A percentile compares a stretch with the other conserved stretches of the same genome.
Evolutionary conservation across 2,329 filamentous ascomycete species (phyloP).

Genomic region (Fusarium sp.): DNA sequence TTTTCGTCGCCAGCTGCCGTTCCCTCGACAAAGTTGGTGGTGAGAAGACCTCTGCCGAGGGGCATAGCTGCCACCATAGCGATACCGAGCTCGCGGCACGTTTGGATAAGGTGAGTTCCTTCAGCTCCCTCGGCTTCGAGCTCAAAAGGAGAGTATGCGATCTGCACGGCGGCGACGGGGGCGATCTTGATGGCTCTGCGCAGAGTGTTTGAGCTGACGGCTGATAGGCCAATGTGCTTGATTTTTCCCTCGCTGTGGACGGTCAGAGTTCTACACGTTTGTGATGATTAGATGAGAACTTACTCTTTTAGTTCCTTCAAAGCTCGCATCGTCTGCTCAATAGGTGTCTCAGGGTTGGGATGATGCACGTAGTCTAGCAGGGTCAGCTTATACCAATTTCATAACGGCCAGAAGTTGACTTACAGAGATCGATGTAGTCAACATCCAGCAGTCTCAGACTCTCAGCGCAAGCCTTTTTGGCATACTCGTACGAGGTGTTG

Average conservation of each 20-base stretch:
- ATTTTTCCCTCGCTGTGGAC: constrained; percentile 62
- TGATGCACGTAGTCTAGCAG: constrained; percentile 58
- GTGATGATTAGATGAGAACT: not conserved
- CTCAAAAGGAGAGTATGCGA: constrained; percentile 66
- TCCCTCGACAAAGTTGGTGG: constrained; percentile 59
- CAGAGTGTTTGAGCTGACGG: constrained; percentile 59
- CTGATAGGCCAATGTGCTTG: constrained; percentile 64
- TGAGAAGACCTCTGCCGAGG: constrained; percentile 69
- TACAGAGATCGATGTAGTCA: constrained; percentile 62
- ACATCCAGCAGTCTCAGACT: constrained; percentile 55
- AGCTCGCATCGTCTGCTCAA: constrained; percentile 60
- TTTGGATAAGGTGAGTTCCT: constrained; percentile 60
- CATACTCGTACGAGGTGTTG: constrained; percentile 11
- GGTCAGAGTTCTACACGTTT: not conserved
- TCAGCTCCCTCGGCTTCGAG: constrained; percentile 68
- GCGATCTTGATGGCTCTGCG: constrained; percentile 63
- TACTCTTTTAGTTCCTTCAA: constrained; percentile 57
- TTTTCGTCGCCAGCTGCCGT: constrained; percentile 52
- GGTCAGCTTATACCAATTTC: not conserved
- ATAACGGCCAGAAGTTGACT: not conserved
- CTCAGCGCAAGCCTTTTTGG: constrained; percentile 35
- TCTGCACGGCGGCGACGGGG: constrained; percentile 63
- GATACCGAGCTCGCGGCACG: constrained; percentile 69
- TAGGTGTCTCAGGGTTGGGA: constrained; percentile 55
- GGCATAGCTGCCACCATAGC: constrained; percentile 69